Evolutionary conservation across 768 basidiomycete genomes (phyloP), one percentile per base, ranked within the genome.

Genomic region (Xerocomellus amylosporus): DNA sequence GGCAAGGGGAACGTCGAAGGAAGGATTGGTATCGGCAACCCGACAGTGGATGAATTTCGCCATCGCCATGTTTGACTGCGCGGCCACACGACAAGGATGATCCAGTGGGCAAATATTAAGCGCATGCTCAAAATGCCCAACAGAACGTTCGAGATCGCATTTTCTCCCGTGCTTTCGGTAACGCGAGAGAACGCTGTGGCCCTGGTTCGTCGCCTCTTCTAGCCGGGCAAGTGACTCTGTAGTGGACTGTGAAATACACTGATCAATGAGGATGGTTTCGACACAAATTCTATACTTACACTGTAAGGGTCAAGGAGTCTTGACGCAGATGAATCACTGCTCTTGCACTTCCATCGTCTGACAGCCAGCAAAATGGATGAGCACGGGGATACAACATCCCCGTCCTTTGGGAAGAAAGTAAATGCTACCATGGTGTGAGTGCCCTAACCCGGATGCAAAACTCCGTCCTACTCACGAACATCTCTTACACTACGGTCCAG

Each of bases 61-160:
- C 42, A 38, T 45, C 8, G 51, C 51, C 14, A 52, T 3, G 19
- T 53, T 56, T 38, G 55, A 37, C 5, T 43, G 39, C 1, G 51
- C 51, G n/a, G 46, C 51, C 2, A 46, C 40, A 43, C 26, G 51
- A 48, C 51, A 53, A 38, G 55, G 46, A 22, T 56, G 41, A 7
- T 39, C 41, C 17, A 3, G 8, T 1, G 55, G 33, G 28, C 55
- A 56, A 22, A 37, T 14, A 8, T 33, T 26, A 3, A 56, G 46
- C 10, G 38, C 51, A 20, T 13, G 41, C 31, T 44, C 38, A 30
- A 56, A 56, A 1, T 10, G 6, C 1, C 38, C 19, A 4, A 48
- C 20, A 17, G 51, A 31, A 33, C 22, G 1, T 8, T 44, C n/a
- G 1, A 56, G 40, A 17, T 54, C 52, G 2, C 6, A 19, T 17